phyloP scores from a whole-genome alignment of 2,329 filamentous ascomycete species.

The Calonectria crousiana region DNA sequence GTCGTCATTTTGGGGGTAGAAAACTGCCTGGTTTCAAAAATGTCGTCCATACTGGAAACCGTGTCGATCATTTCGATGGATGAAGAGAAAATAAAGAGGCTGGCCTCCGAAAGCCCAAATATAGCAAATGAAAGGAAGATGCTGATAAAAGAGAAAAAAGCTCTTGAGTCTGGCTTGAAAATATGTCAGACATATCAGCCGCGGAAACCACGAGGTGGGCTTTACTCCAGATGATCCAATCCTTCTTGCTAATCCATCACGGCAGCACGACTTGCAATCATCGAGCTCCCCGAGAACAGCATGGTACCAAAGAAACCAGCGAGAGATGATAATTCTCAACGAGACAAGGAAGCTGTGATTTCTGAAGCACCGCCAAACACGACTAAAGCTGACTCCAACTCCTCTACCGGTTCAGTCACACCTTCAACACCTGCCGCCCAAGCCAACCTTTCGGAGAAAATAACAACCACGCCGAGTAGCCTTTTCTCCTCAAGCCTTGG shows the following conservation, averaged over 20 bases:
- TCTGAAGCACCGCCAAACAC: too few species aligned
- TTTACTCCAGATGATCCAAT: background rate
- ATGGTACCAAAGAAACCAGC: too few species aligned
- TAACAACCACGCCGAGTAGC: too few species aligned
- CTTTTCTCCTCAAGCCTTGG: too few species aligned
- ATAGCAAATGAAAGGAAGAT: background rate
- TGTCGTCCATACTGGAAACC: background rate
- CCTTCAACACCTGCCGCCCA: too few species aligned
- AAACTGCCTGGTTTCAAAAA: slow-evolving; percentile 55
- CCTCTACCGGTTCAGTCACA: too few species aligned
- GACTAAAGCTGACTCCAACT: too few species aligned
- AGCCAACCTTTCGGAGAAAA: too few species aligned
- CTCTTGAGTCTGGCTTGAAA: background rate
- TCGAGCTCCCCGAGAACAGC: too few species aligned
- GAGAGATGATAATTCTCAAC: too few species aligned
- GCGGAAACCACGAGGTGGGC: background rate
- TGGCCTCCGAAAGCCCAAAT: background rate
- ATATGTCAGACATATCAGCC: background rate
- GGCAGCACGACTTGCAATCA: background rate
- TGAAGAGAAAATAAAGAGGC: background rate
- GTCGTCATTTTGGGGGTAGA: slow-evolving; percentile 59
- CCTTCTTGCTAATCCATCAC: background rate
- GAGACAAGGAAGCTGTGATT: too few species aligned
- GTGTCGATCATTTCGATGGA: background rate
- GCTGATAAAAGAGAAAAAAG: background rate